These are phyloP conservation scores for Andrographis paniculata DNA, from an alignment of 305 asterid species.

Conservation along the genomic window DNA sequence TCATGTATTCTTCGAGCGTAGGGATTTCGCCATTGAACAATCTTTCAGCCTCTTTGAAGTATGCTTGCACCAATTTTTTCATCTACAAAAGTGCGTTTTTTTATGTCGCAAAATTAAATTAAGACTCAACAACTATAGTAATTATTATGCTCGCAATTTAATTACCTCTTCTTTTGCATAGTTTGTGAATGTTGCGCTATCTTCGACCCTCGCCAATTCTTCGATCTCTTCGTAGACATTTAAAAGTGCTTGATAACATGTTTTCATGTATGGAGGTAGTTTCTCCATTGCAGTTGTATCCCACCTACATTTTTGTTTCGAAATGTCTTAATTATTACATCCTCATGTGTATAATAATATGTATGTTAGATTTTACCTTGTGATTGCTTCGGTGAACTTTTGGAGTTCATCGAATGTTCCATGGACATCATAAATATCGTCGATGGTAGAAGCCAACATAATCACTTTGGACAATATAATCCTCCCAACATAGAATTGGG, in stretches of 20 bases:
- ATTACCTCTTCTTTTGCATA: slow-evolving; percentile 12
- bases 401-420: slow-evolving; percentile 32
- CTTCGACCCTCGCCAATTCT: slow-evolving; percentile 1
- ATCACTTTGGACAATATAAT: slow-evolving; percentile 18
- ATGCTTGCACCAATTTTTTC: slow-evolving; percentile 24
- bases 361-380: too few species aligned
- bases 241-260: slow-evolving; percentile 21
- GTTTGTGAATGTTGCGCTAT: neutral
- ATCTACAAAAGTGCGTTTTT: slow-evolving; percentile 33
- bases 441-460: slow-evolving; percentile 9
- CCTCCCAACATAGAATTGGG: slow-evolving; percentile 15
- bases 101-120: too few species aligned
- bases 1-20: slow-evolving; percentile 32
- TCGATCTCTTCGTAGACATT: slow-evolving; percentile 19
- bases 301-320: slow-evolving; percentile 20
- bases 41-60: slow-evolving; percentile 37
- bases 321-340: too few species aligned
- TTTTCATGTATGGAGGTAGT: slow-evolving; percentile 28
- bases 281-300: slow-evolving; percentile 15
- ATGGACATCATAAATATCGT: slow-evolving; percentile 26
- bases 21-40: slow-evolving; percentile 19
- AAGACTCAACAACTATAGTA: too few species aligned
- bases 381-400: slow-evolving; percentile 23
- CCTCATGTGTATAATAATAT: too few species aligned
- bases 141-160: too few species aligned